Evolutionary conservation across 2,329 filamentous ascomycete species (phyloP), one percentile per base, ranked within the genome.

Genomic region (Fusarium sp.): DNA sequence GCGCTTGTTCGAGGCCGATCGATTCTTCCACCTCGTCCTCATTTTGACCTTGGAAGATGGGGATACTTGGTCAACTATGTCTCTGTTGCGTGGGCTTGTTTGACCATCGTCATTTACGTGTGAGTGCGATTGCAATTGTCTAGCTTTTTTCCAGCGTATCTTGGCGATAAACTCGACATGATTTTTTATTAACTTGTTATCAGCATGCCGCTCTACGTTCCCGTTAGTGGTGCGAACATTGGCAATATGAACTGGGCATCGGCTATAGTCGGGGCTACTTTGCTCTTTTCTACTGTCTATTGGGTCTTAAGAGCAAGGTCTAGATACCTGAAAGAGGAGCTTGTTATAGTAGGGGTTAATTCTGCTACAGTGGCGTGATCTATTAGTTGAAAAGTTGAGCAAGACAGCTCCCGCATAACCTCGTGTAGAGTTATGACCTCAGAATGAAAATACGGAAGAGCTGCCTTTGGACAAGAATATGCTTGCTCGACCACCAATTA

Each of bases 221-320:
- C 59, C 4, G 63, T 66, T 3, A 56, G 51, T 0, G 58, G 57
- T 0, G 48, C 50, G 2, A 64, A 66, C 8, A 66, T 66, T 1
- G 53, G 46, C 1, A 66, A 66, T 11, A 66, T 66, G 63, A 66
- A 66, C 20, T 66, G 59, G 63, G 59, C 63, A 2, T 8, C 58
- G 9, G 31, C 50, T 6, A 59, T 66, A 6, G 44, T 66, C 3
- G 59, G 59, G 3, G 53, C 28, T 5, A 63, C 40, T 5, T 36
- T 65, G 5, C 11, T 65, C 1, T 52, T 63, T n/a, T 57, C 58
- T 2, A 52, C 50, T 14, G 8, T 31, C 10, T 63, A 54, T 54
- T 63, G 58, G 62, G 5, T 65, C 6, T 26, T 58, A 0, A 14
- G 17, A 14, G 62, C 58, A 24, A 65, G 45, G 6, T 49, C 31